Percentiles rank a stretch among this genome's conserved stretches.
Evolutionary conservation across 2,329 filamentous ascomycete species (phyloP).

Genomic region (Dactylella cylindrospora): DNA sequence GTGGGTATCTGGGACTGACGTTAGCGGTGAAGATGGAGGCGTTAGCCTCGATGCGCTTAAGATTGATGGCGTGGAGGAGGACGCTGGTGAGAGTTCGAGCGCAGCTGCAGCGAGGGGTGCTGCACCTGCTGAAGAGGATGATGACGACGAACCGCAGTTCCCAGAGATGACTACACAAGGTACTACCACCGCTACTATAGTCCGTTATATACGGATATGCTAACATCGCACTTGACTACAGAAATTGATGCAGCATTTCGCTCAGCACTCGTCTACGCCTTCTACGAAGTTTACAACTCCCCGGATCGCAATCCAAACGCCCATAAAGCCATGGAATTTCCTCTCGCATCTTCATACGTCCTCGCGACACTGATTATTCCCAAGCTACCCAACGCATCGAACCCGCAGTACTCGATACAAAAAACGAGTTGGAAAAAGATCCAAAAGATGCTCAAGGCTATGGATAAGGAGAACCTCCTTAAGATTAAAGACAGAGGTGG

Average conservation of each 20-base stretch:
- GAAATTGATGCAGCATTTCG: conserved; percentile 68
- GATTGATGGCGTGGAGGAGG: conserved; percentile 57
- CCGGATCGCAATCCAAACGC: conserved; percentile 51
- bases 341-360: conserved; percentile 64
- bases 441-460: conserved; percentile 68
- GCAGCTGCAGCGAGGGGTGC: conserved; percentile 43
- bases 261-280: conserved; percentile 65
- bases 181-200: conserved; percentile 47
- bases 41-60: conserved; percentile 50
- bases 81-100: conserved; percentile 50
- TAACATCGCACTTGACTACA: conserved; percentile 48
- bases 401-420: conserved; percentile 60
- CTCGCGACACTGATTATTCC: conserved; percentile 67
- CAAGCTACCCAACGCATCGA: conserved; percentile 59
- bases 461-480: conserved; percentile 65
- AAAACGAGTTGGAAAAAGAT: conserved; percentile 71
- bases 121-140: conserved; percentile 12
- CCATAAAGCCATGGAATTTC: conserved; percentile 58
- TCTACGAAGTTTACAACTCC: conserved; percentile 60
- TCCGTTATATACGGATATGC: neutral
- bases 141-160: conserved; percentile 25
- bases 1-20: conserved; percentile 45
- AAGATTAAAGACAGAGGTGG: conserved; percentile 67
- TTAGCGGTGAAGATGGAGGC: conserved; percentile 18
- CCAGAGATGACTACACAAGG: conserved; percentile 61